These are phyloP conservation scores for Aspergillus affinis DNA, from an alignment of 495 filamentous ascomycete genomes.

Conservation along the genomic window DNA sequence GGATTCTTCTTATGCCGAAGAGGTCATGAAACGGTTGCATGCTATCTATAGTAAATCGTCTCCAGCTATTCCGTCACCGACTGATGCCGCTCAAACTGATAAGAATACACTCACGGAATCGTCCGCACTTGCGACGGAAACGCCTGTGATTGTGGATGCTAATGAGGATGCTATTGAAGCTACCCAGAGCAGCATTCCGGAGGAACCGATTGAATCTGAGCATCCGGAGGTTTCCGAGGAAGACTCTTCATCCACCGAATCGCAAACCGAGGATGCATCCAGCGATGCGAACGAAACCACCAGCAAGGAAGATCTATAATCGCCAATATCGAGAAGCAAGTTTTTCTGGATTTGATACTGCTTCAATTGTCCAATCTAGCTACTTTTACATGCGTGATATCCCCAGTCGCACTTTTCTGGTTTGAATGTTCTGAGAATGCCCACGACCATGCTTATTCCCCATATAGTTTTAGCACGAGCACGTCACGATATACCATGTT, in stretches of 20 bases:
- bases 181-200: not conserved
- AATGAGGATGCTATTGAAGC: not conserved
- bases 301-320: not conserved
- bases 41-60: constrained; percentile 63
- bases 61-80: constrained; percentile 44
- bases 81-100: constrained; percentile 40
- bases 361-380: not conserved
- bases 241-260: not conserved
- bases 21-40: constrained; percentile 68
- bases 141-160: not conserved
- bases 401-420: constrained; percentile 10
- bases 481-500: constrained; percentile 21
- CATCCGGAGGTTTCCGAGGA: not conserved
- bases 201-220: not conserved
- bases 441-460: constrained; percentile 36
- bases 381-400: constrained; percentile 14
- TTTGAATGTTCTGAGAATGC: constrained; percentile 5
- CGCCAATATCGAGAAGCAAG: not conserved
- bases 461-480: constrained; percentile 41
- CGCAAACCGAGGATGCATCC: not conserved
- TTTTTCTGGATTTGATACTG: not conserved
- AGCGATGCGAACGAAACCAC: not conserved
- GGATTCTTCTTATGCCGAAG: constrained; percentile 81
- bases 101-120: constrained; percentile 13
- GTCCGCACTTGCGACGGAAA: constrained; percentile 6